Percentiles rank a stretch among this genome's conserved stretches.
These are phyloP conservation scores for Pseudonitzschia multistriata DNA, from an alignment of 108 stramenopile genomes.

Conservation along the genomic window DNA sequence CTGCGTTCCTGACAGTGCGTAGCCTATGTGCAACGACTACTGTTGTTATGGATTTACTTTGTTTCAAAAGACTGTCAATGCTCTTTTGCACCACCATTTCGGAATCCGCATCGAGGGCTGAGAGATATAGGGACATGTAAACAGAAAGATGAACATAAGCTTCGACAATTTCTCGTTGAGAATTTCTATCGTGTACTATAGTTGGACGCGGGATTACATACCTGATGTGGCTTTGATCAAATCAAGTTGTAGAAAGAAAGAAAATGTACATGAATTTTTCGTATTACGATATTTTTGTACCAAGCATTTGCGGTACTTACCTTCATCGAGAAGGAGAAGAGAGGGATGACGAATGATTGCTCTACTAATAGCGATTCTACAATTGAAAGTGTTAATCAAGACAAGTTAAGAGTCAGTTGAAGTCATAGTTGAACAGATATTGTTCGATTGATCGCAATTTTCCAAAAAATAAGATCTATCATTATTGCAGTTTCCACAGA, in stretches of 20 bases:
- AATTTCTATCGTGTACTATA: background rate
- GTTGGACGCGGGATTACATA: background rate
- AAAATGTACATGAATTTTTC: background rate
- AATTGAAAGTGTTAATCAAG: background rate
- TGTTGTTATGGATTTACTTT: constrained; percentile 40
- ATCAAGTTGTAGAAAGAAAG: background rate
- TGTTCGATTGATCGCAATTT: no score
- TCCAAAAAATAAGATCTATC: no score
- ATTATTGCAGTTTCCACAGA: background rate
- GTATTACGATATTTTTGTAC: background rate
- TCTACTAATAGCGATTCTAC: constrained; percentile 87
- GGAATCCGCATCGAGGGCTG: constrained; percentile 65
- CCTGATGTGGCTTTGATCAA: background rate
- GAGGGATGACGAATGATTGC: constrained; percentile 81
- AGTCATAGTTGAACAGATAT: no score
- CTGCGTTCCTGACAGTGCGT: constrained; percentile 80
- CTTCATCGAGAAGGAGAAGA: constrained; percentile 87
- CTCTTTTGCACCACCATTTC: constrained; percentile 82
- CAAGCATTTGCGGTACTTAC: constrained; percentile 32
- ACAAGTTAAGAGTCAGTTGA: background rate
- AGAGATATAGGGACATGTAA: background rate
- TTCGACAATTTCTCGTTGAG: background rate
- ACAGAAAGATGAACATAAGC: background rate
- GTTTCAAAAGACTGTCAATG: constrained; percentile 60
- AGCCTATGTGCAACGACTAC: constrained; percentile 89